Evolutionary conservation across 2,329 filamentous ascomycete species (phyloP), one percentile per base, ranked within the genome.

Genomic region (Aureobasidium sp.): DNA sequence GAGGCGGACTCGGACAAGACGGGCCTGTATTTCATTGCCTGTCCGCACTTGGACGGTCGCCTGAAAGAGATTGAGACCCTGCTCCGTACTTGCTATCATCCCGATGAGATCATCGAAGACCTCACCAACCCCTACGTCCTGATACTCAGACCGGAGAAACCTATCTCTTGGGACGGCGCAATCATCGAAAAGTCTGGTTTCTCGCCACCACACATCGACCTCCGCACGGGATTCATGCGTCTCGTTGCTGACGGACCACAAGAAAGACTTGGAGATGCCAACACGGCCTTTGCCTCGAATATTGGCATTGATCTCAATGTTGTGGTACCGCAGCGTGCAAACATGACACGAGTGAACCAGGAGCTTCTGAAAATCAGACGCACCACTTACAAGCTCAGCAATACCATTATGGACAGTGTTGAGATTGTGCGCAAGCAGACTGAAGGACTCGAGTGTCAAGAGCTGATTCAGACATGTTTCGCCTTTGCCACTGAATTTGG

Each of bases 401-500:
- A 96, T 70, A 89, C 90, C 6, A 97, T 98, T 70, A 96, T 98
- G 89, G 91, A 97, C 69, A 96, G 90, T 66, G 93, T 98, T 39
- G 89, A 95, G 66, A 89, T 88, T 58, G 93, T 98, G 59, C 81
- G 90, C 58, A 84, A 83, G 60, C 91, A 98, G 69, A 90, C 90
- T 1, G 78, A 80, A 54, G 88, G 85, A 7, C 80, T 91, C 59
- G 86, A 93, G 59, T 95, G 91, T 66, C 90, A 95, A 63, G 93
- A 98, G 64, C 80, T 98, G 25, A 93, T 98, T 58, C 93, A 98
- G 69, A 95, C 90, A 4, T 98, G 91, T 70, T 98, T 97, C 68
- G 87, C 94, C 35, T 98, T 97, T 64, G 93, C 93, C n/a, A 97
- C 93, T 0, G 93, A 98, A 67, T 98, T 98, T 61, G 93, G 93